A percentile compares a stretch with the other conserved stretches of the same genome.
phyloP scores from a whole-genome alignment of 2,329 filamentous ascomycete genomes.

The Pseudophaeomoniella oleicola region DNA sequence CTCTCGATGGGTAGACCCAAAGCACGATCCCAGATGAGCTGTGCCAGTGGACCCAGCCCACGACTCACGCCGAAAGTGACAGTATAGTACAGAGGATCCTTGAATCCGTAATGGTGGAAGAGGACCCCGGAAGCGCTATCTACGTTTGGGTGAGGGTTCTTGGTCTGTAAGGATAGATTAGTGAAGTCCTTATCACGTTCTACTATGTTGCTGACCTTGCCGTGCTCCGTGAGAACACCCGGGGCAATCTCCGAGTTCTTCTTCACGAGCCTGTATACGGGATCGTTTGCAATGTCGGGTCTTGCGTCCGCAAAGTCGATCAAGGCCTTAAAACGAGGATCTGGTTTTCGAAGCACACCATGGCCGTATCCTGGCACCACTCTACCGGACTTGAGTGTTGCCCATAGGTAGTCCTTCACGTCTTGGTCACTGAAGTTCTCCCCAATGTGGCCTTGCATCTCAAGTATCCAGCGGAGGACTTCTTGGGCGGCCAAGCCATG shows the following conservation, averaged over 20 bases:
- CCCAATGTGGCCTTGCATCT: constrained; percentile 86
- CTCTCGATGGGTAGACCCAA: constrained; percentile 91
- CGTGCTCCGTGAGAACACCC: constrained; percentile 79
- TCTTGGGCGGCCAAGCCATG: constrained; percentile 93
- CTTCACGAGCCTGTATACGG: constrained; percentile 87
- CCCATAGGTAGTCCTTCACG: constrained; percentile 82
- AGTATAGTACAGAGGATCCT: constrained; percentile 89
- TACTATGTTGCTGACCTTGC: constrained; percentile 44
- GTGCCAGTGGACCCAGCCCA: constrained; percentile 73
- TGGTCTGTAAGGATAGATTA: constrained; percentile 43
- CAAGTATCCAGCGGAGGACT: constrained; percentile 87
- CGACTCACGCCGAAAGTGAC: constrained; percentile 54
- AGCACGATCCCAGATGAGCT: constrained; percentile 91
- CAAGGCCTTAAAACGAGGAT: constrained; percentile 87
- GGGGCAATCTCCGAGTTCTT: constrained; percentile 87
- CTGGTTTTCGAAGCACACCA: constrained; percentile 89
- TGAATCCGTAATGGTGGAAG: constrained; percentile 97
- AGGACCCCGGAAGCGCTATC: constrained; percentile 86
- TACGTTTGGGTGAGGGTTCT: constrained; percentile 96
- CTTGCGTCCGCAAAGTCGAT: constrained; percentile 88
- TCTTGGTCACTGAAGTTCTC: constrained; percentile 63
- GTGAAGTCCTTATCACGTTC: not conserved
- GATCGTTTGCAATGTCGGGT: constrained; percentile 71
- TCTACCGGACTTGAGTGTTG: constrained; percentile 79
- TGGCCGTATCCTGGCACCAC: constrained; percentile 94